Base-by-base conservation (phyloP, 495 filamentous ascomycete genomes). In the Aspergillus cristatus region DNA sequence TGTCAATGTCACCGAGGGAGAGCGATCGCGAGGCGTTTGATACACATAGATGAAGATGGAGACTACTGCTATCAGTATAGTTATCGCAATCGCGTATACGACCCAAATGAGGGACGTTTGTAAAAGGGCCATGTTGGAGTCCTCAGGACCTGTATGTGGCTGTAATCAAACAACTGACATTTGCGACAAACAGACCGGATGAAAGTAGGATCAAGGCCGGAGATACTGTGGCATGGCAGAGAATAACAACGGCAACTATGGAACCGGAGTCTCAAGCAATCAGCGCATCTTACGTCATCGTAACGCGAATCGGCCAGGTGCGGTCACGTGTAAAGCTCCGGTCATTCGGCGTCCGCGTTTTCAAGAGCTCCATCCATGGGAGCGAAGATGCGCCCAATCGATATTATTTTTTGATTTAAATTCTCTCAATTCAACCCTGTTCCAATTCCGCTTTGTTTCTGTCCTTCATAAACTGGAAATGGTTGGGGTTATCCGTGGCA, bases 21-120 rank as follows among this genome's bases (percentile, higher is more conserved):
- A 88, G 34, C 91, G 79, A 32, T 97, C 93, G 31, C 81, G 75
- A 26, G 88, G 86, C 11, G 78, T 79, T 58, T 97, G 90, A 68
- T 94, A 97, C 42, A 76, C 47, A 59, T 82, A 85, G 22, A 89
- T 85, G 40, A 93, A 93, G 43, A 90, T 74, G 35, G 81, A 74
- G 37, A 87, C 79, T 41, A 85, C 75, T 35, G 73, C 57, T 26
- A 88, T 65, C 43, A 84, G 69, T 22, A 94, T 53, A 37, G 59
- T 79, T 25, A 94, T 66, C 26, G 82, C 85, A 28, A 87, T 76
- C 40, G 77, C 86, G 62, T 87, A 96, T n/a, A 89, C 74, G 20
- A 89, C 75, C 88, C 89, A 94, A 46, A 94, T 93, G 28, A 94
- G 73, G 48, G 83, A 81, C 5, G 79, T 81, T 55, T 88, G 85